Evolutionary conservation across 495 filamentous ascomycete species (phyloP).

Genomic region (Peziza echinospora): DNA sequence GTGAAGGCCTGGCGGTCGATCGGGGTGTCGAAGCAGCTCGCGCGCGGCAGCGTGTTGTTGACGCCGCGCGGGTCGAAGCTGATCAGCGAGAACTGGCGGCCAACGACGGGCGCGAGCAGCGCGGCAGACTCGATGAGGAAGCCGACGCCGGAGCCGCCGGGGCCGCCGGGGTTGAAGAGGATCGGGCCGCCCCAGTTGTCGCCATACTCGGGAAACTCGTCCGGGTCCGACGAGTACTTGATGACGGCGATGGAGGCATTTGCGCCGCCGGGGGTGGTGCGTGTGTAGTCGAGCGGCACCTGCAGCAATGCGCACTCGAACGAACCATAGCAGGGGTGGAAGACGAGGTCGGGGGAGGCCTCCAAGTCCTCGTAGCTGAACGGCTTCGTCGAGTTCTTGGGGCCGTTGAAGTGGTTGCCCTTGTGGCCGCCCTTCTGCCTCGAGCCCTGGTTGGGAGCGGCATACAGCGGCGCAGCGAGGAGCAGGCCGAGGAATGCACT

Average conservation of each 20-base stretch:
- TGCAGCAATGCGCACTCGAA: slow-evolving; percentile 26
- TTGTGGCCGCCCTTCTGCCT: no score
- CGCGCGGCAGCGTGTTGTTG: slow-evolving; percentile 27
- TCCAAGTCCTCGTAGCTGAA: no score
- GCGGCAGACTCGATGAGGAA: slow-evolving; percentile 21
- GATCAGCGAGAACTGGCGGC: slow-evolving; percentile 28
- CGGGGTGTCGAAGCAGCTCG: slow-evolving; percentile 27
- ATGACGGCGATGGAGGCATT: slow-evolving; percentile 26
- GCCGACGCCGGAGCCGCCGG: slow-evolving; percentile 28
- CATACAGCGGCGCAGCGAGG: no score
- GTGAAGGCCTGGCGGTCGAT: slow-evolving; percentile 3
- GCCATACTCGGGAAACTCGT: slow-evolving; percentile 19
- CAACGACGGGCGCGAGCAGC: slow-evolving; percentile 26
- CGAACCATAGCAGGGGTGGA: slow-evolving; percentile 22
- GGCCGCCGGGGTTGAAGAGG: slow-evolving; percentile 33
- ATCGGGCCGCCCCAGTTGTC: slow-evolving; percentile 24
- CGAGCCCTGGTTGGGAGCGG: no score
- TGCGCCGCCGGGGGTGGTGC: slow-evolving; percentile 20
- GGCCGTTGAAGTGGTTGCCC: no score
- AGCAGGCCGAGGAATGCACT: no score
- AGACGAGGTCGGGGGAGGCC: slow-evolving; percentile 17
- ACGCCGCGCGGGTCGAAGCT: slow-evolving; percentile 37
- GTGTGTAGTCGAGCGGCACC: slow-evolving; percentile 31
- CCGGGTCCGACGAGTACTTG: slow-evolving; percentile 27
- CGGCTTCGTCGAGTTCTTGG: no score